A percentile compares a stretch with the other conserved stretches of the same genome.
phyloP scores from a whole-genome alignment of 208 protist species.

The Angomonas desouzai region DNA sequence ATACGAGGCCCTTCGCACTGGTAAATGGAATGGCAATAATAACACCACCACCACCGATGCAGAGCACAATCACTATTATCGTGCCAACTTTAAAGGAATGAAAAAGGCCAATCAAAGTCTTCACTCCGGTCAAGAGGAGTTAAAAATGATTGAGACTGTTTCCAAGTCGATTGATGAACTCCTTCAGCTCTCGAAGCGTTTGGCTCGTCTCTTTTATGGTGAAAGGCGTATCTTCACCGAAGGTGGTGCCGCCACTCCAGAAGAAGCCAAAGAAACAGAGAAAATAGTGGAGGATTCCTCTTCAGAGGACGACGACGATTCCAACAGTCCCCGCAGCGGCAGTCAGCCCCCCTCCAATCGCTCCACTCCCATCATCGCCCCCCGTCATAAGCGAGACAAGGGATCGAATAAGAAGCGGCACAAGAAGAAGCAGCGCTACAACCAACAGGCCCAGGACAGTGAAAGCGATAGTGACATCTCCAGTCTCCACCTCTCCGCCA shows the following conservation, averaged over 20 bases:
- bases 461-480: neutral
- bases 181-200: slow-evolving; percentile 37
- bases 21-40: slow-evolving; percentile 27
- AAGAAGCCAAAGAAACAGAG: neutral
- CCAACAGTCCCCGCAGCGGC: neutral
- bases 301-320: slow-evolving; percentile 2
- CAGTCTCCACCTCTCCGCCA: slow-evolving; percentile 1
- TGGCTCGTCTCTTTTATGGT: slow-evolving; percentile 18
- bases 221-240: neutral
- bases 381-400: slow-evolving; percentile 3
- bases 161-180: slow-evolving; percentile 61
- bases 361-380: slow-evolving; percentile 6
- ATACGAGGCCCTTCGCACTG: slow-evolving; percentile 74
- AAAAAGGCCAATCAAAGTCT: slow-evolving; percentile 49
- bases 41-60: neutral
- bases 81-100: slow-evolving; percentile 53
- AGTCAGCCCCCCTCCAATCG: neutral
- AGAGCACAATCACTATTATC: neutral
- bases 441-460: neutral
- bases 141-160: slow-evolving; percentile 65
- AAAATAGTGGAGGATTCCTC: neutral
- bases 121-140: slow-evolving; percentile 35
- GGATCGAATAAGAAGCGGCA: slow-evolving; percentile 5
- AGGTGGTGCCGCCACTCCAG: neutral
- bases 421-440: slow-evolving; percentile 4